A percentile compares a stretch with the other conserved stretches of the same genome.
phyloP scores from a whole-genome alignment of 2,329 filamentous ascomycete species.

The Hypocrella siamensis region DNA sequence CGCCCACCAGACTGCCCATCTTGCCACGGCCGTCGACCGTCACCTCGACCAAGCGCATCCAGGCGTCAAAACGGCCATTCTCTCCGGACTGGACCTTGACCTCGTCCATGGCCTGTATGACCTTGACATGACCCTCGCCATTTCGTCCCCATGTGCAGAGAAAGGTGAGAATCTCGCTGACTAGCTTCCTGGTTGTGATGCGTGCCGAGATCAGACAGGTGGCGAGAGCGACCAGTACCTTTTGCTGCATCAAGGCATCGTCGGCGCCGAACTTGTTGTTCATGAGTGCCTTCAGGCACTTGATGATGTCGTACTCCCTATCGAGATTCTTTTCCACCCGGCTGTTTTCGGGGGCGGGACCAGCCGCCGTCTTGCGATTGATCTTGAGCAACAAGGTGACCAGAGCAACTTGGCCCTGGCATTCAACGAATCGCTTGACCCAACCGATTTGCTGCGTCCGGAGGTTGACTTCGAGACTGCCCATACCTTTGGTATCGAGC shows the following conservation, averaged over 20 bases:
- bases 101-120: conserved; percentile 82
- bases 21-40: conserved; percentile 94
- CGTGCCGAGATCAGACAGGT: conserved; percentile 78
- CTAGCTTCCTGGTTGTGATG: conserved; percentile 81
- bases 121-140: conserved; percentile 78
- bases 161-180: conserved; percentile 93
- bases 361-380: conserved; percentile 69
- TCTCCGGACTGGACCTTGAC: conserved; percentile 80
- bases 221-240: conserved; percentile 75
- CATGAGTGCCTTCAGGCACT: conserved; percentile 93
- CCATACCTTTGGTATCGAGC: conserved; percentile 79
- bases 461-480: conserved; percentile 85
- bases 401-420: conserved; percentile 89
- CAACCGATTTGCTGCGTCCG: conserved; percentile 94
- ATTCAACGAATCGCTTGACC: conserved; percentile 94
- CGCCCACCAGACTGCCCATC: conserved; percentile 95
- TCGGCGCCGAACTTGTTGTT: conserved; percentile 99
- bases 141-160: conserved; percentile 81
- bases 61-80: conserved; percentile 90
- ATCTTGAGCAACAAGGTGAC: conserved; percentile 89
- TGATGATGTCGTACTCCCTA: conserved; percentile 91
- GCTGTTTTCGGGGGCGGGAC: conserved; percentile 45
- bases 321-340: conserved; percentile 66
- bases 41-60: conserved; percentile 97
- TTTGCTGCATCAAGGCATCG: conserved; percentile 79